Conservation (phyloP, 2,329 filamentous ascomycete species). For the Whalleya microplaca region DNA sequence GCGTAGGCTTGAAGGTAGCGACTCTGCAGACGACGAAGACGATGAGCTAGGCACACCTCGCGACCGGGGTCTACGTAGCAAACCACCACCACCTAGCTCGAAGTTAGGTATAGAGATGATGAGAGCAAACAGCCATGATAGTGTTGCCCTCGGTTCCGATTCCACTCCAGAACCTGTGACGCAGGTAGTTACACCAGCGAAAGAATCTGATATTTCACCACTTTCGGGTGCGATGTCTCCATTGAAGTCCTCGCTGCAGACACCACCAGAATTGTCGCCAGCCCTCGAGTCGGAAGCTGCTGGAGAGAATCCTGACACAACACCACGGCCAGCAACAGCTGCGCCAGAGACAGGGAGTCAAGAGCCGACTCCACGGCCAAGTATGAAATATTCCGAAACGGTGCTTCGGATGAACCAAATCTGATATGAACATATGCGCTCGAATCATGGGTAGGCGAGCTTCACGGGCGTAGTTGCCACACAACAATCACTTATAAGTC, state of each 20-base stretch:
- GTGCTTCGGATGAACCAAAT: slow-evolving; percentile 9
- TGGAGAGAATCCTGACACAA: slow-evolving; percentile 43
- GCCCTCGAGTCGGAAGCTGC: slow-evolving; percentile 20
- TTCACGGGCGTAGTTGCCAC: slow-evolving; percentile 1
- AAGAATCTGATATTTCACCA: slow-evolving; percentile 41
- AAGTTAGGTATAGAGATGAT: slow-evolving; percentile 98
- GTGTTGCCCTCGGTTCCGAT: slow-evolving; percentile 61
- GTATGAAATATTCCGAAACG: slow-evolving; percentile 21
- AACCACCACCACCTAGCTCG: slow-evolving; percentile 70
- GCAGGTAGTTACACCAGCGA: slow-evolving; percentile 55
- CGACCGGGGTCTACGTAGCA: slow-evolving; percentile 50
- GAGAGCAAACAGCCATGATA: slow-evolving; percentile 93
- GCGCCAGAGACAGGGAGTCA: slow-evolving; percentile 35
- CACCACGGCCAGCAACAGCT: slow-evolving; percentile 44
- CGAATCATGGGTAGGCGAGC: background rate
- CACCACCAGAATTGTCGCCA: slow-evolving; percentile 36
- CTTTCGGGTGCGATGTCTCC: slow-evolving; percentile 26
- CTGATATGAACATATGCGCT: slow-evolving; percentile 5
- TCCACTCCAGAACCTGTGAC: slow-evolving; percentile 56
- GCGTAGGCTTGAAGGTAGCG: slow-evolving; percentile 71
- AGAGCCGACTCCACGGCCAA: slow-evolving; percentile 47
- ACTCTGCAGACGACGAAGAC: slow-evolving; percentile 94
- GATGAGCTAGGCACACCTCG: slow-evolving; percentile 74
- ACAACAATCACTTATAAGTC: slow-evolving; percentile 19
- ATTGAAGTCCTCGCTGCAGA: slow-evolving; percentile 26